Conservation (phyloP, 805 yeast genomes). For the Metahyphopichia silvanorum region DNA sequence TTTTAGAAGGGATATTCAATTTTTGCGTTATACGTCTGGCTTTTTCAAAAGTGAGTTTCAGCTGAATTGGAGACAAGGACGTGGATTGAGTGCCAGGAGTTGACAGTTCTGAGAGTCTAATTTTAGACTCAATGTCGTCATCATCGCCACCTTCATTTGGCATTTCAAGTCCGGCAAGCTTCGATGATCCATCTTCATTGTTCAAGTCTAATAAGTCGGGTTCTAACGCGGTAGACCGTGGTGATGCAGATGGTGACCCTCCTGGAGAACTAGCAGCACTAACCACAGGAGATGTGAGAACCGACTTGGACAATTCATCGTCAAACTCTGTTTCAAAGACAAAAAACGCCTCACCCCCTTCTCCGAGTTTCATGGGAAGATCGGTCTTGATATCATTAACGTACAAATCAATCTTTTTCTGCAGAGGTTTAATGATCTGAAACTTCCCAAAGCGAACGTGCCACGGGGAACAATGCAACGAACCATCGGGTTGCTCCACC, state of each 20-base stretch:
- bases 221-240: constrained; percentile 12
- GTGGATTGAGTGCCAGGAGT: constrained; percentile 8
- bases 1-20: constrained; percentile 81
- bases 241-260: constrained; percentile 27
- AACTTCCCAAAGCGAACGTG: constrained; percentile 96
- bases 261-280: constrained; percentile 65
- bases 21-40: constrained; percentile 63
- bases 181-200: background rate
- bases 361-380: constrained; percentile 94
- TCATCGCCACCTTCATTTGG: constrained; percentile 6
- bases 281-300: constrained; percentile 83
- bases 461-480: constrained; percentile 88
- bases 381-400: constrained; percentile 81
- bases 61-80: constrained; percentile 16
- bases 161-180: background rate
- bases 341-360: constrained; percentile 97
- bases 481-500: constrained; percentile 81
- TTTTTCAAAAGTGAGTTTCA: constrained; percentile 49
- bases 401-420: constrained; percentile 85
- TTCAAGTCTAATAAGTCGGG: constrained; percentile 38
- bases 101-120: constrained; percentile 9
- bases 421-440: constrained; percentile 88
- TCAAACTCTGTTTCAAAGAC: constrained; percentile 81
- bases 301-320: constrained; percentile 62
- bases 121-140: constrained; percentile 27